Evolutionary conservation across 2,329 filamentous ascomycete species (phyloP), one percentile per base, ranked within the genome.

Genomic region (Penicillium sp.): DNA sequence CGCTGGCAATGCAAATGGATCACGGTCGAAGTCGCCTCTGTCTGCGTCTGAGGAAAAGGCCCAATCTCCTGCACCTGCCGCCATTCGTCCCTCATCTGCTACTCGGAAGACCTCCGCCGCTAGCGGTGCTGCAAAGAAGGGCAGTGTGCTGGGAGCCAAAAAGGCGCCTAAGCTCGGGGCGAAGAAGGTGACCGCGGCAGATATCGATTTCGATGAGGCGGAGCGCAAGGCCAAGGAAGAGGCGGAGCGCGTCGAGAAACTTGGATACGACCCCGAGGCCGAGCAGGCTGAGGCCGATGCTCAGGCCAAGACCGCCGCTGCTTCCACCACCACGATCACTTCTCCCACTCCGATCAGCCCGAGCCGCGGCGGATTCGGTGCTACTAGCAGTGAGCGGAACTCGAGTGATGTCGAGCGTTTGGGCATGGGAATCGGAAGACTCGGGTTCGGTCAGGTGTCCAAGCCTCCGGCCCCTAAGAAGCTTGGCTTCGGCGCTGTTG

Each of bases 151-250:
- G 22, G 88, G 89, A 53, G 88, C 87, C 28, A 94, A 92, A 79
- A 94, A 92, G 78, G 80, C 79, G 6, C 79, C 82, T 40, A 95
- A 95, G 77, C 81, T 97, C 10, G 94, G 92, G 31, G 92, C 86
- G 25, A 97, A 97, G 83, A 97, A 97, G 79, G 83, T 95, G 30
- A 83, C 81, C 3, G 76, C 76, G 28, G 81, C 79, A 41, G 88
- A 92, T 60, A 76, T 99, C 57, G 92, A 99, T 76, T 99, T 99
- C 66, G 94, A 99, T 59, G 94, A 92, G 71, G 94, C 92, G 3
- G 94, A 99, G 79, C 90, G 89, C 74, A 96, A 95, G 76, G 94
- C 94, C 39, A 95, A 92, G 72, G 94, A 97, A 74, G 94, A 99
- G 74, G 94, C 92, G 2, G 94, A 97, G 73, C 87, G 94, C 61